Base-by-base conservation (phyloP, 78 protist genomes). In the Carpediemonas membranifera region DNA sequence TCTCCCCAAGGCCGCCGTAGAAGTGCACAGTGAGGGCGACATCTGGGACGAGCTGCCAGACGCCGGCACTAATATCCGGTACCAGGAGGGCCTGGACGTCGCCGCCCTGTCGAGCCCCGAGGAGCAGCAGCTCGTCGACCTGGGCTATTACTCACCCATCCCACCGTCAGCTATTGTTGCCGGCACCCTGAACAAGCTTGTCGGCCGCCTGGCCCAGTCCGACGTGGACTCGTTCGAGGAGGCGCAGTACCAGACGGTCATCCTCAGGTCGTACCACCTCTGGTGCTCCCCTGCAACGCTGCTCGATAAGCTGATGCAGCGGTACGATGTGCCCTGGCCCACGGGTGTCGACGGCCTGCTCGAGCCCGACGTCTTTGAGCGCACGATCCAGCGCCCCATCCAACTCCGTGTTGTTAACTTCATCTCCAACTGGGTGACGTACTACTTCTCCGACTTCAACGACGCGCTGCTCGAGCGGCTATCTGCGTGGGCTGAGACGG, bases 31-130 rank as follows among this genome's bases (percentile, higher is more conserved):
- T n/a, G n/a, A n/a, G n/a, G n/a, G n/a, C n/a, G n/a, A n/a, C 7
- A 5, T 61, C 27, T 61, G 65, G 65, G 51, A 61, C 25, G 65
- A 61, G 51, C 65, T 18, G 33, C 47, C 7, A 13, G 51, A 61
- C 51, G 5, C 27, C 14, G 36, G 28, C 14, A 7, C 33, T 7
- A 61, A 61, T 13, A 61, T 61, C 27, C 7, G 9, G 28, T 31
- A 25, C 34, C 14, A 44, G 9, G n/a, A n/a, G n/a, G n/a, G n/a
- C n/a, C n/a, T n/a, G n/a, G n/a, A n/a, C n/a, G n/a, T n/a, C n/a
- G n/a, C n/a, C n/a, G n/a, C n/a, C n/a, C n/a, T n/a, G n/a, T n/a
- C n/a, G n/a, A n/a, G n/a, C n/a, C n/a, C n/a, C n/a, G n/a, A n/a
- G n/a, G n/a, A n/a, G n/a, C n/a, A n/a, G n/a, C n/a, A n/a, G n/a